Evolutionary conservation across 352 stramenopile genomes (phyloP), one percentile per base, ranked within the genome.

Genomic region (Saprolegnia parasitica): DNA sequence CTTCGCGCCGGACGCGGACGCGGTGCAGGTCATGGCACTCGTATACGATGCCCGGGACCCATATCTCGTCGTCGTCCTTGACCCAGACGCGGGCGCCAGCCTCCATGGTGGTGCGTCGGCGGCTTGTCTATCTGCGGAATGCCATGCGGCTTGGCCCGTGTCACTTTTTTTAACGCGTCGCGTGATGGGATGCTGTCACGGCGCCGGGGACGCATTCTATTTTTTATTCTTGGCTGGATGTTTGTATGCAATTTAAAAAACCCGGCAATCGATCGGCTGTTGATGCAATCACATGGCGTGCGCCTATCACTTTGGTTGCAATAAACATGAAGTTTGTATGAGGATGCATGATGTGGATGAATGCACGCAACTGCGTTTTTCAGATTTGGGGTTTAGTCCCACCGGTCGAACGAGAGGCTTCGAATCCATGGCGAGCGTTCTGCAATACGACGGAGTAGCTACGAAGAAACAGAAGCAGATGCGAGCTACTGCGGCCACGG

Each of bases 61-160:
- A 95, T 23, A 93, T 84, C 39, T 73, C 74, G n/a, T 68, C 56
- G 65, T 81, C 78, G 72, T 81, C 78, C 74, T 84, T 82, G 39
- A 93, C 78, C 87, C 87, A 95, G 45, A 95, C 87, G 52, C 89
- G 77, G 8, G 83, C 91, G 74, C 85, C 87, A 56, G 90, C 73
- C 68, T 95, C 87, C 87, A 95, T 95, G 10, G 32, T 6, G 13
- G 63, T 60, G 32, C 24, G 49, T 56, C 20, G 49, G n/a, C n/a
- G n/a, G 23, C 35, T 40, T 60, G 24, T 60, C 52, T 60, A 60
- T 60, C 52, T 60, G 13, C n/a, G 10, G 46, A 40, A 29, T 61
- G 54, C 13, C 5, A 42, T 23, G 49, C n/a, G 6, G 2, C 5
- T 42, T 11, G 20, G 23, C 15, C 16, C 8, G 3, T n/a, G 23